These are phyloP conservation scores for Solanum hybrid DNA, from an alignment of 305 asterid species.

Conservation along the genomic window DNA sequence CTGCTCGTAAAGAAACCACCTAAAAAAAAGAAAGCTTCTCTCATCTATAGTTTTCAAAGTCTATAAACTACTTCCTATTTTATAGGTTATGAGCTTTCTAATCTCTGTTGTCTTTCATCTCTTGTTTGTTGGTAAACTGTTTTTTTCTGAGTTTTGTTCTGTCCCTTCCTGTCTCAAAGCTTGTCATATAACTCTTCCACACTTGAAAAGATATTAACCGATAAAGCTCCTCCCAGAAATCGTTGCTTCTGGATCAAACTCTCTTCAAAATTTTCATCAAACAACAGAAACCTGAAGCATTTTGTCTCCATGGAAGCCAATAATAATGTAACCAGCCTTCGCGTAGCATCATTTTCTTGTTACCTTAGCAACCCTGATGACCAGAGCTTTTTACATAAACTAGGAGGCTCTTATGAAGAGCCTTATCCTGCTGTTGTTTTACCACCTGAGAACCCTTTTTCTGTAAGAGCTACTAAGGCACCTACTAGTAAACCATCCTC, in stretches of 20 bases:
- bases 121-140: neutral
- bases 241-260: neutral
- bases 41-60: neutral
- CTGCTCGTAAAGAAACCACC: conserved; percentile 11
- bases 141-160: neutral
- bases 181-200: neutral
- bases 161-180: neutral
- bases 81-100: neutral
- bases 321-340: conserved; percentile 29
- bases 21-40: neutral
- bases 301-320: conserved; percentile 42
- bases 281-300: neutral
- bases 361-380: conserved; percentile 60
- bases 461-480: conserved; percentile 8
- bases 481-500: conserved; percentile 18
- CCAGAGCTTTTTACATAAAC: conserved; percentile 21
- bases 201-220: neutral
- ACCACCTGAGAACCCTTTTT: conserved; percentile 16
- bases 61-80: neutral
- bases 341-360: conserved; percentile 72
- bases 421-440: neutral
- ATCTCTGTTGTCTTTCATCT: neutral
- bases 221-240: neutral
- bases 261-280: neutral
- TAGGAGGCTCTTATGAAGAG: conserved; percentile 4